Evolutionary conservation across 2,329 filamentous ascomycete genomes (phyloP).

Genomic region (Colletotrichum acutatum): DNA sequence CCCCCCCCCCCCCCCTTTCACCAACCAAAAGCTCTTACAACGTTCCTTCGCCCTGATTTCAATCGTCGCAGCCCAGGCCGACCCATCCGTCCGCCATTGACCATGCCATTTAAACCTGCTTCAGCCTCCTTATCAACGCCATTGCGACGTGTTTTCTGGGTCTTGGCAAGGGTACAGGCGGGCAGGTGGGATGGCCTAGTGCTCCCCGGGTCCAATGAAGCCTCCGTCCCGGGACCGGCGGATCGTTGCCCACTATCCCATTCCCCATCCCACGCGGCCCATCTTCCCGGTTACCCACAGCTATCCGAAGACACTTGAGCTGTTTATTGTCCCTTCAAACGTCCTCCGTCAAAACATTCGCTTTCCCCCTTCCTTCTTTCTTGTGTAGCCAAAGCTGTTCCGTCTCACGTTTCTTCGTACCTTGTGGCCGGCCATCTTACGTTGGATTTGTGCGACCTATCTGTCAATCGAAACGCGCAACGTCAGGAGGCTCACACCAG

Average conservation of each 20-base stretch:
- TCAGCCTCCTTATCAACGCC: background rate
- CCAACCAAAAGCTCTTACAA: background rate
- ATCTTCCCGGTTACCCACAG: background rate
- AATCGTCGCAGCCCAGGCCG: background rate
- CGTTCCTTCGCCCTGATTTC: background rate
- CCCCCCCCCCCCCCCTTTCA: background rate
- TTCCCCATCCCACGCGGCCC: background rate
- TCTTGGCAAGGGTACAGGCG: constrained; percentile 23
- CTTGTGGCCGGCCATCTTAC: background rate
- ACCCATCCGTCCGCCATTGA: background rate
- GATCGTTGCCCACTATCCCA: constrained; percentile 4
- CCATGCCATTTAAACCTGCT: background rate
- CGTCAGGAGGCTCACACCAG: background rate
- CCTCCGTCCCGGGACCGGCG: constrained; percentile 17
- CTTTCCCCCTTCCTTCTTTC: background rate
- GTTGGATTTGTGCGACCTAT: background rate
- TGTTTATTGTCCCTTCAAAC: background rate
- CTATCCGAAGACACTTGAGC: background rate
- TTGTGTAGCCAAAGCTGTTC: background rate
- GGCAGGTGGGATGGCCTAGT: background rate
- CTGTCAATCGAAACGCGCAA: background rate
- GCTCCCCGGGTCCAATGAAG: constrained; percentile 5
- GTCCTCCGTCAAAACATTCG: background rate
- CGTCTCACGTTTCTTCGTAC: background rate
- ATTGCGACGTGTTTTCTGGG: background rate